Evolutionary conservation across 352 stramenopile genomes (phyloP), one percentile per base, ranked within the genome.

Genomic region (Pythium vanterpoolii): DNA sequence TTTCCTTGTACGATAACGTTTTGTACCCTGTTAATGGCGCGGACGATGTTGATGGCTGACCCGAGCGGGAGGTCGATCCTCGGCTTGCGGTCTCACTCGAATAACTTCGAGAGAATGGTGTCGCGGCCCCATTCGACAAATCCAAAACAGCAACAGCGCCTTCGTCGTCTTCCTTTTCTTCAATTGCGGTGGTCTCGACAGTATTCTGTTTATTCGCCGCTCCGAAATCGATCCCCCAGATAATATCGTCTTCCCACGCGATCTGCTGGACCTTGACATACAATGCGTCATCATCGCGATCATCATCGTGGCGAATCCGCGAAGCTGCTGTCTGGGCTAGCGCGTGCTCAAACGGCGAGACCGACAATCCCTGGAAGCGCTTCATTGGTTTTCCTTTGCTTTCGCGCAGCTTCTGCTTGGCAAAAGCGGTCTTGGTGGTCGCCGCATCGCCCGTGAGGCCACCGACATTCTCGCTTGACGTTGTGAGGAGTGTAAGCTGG

Each of bases 261-360:
- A 93, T 54, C 46, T 95, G 86, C 64, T 93, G 76, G 26, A 93
- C 83, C 39, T 88, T 91, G 26, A 88, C 69, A 54, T 93, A 95
- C 36, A 91, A 62, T 14, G 72, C 77, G 39, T 93, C 79, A 34
- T 52, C 64, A n/a, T 74, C 57, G 3, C 60, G 49, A 18, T 71
- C 57, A 27, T 60, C 65, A 10, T 62, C 33, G 42, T 59, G 60
- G 6, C 45, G 59, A 0, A 63, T 24, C 26, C 62, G 64, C 4
- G 53, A 45, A 10, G 73, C 61, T 19, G 28, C 26, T 8, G 44
- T 53, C 23, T 45, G 52, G 6, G 34, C 36, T 11, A 70, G 24
- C 48, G 77, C 82, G 6, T 68, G 73, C 42, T 76, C 66, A 57
- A 90, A 89, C n/a, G 84, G 76, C 56, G 79, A 82, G 24, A 72